Evolutionary conservation across 2,329 filamentous ascomycete genomes (phyloP), one percentile per base, ranked within the genome.

Genomic region (Sporothrix phasma): DNA sequence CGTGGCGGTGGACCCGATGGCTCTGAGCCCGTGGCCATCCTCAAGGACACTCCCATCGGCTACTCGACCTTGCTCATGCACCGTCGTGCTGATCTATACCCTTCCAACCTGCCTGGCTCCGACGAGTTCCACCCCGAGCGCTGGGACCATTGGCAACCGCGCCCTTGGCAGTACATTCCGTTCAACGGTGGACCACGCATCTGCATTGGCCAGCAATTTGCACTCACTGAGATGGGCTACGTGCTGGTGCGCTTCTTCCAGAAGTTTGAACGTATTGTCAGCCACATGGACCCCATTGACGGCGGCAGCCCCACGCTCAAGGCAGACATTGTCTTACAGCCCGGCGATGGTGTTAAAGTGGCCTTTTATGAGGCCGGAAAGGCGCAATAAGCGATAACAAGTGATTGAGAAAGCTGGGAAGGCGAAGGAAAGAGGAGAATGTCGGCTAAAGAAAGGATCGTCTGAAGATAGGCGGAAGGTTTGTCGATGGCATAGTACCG

Each of bases 121-220:
- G 73, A 73, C 6, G 71, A 77, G 39, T 91, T 85, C 75, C 79
- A 78, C 65, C 88, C 88, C 0, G 87, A 90, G 56, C 79, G 88
- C 64, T 92, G 88, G 88, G 76, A 74, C 59, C 41, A 74, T 68
- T 84, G 84, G 81, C 81, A 84, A 71, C 86, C 86, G 0, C 82
- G 81, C 70, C 83, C 84, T 0, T 89, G 87, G 84, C 81, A 86
- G 67, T 91, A 88, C 72, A 81, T 91, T 47, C 88, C 88, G 3
- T 90, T 91, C 74, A 90, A 90, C 72, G 86, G 86, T 11, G 88
- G 88, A 0, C 86, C 88, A 49, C 78, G 88, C 37, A 88, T 90
- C 71, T 90, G 88, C 74, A 84, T 92, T 65, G 88, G 88, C 1
- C 88, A 93, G 79, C 88, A 93, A 74, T 93, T 92, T 73, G 90